phyloP scores from a whole-genome alignment of 495 filamentous ascomycete species.

The Penicillium fimorum region DNA sequence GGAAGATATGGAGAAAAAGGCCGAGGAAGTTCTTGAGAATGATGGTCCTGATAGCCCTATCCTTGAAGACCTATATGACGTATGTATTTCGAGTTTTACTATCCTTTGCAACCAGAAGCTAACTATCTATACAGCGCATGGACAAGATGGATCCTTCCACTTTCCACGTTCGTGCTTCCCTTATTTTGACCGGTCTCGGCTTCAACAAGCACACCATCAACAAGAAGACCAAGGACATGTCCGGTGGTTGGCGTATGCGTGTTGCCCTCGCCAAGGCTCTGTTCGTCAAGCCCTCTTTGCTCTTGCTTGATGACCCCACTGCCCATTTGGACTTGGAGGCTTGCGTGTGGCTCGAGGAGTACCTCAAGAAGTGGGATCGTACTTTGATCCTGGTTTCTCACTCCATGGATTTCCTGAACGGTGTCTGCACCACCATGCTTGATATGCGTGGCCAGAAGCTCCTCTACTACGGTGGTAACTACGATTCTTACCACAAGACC shows the following conservation, averaged over 20 bases:
- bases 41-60: conserved; percentile 88
- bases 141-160: conserved; percentile 99
- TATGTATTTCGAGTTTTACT: conserved; percentile 44
- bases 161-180: conserved; percentile 93
- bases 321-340: conserved; percentile 99
- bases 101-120: conserved; percentile 21
- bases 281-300: conserved; percentile 94
- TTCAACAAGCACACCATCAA: conserved; percentile 97
- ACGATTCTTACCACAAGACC: conserved; percentile 97
- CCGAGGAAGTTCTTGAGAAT: conserved; percentile 86
- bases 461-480: conserved; percentile 99
- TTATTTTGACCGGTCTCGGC: conserved; percentile 97
- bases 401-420: conserved; percentile 98
- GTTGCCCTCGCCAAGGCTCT: conserved; percentile 96
- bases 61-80: conserved; percentile 95
- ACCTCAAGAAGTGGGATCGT: conserved; percentile 98
- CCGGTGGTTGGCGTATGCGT: conserved; percentile 99
- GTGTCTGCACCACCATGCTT: conserved; percentile 98
- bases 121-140: conserved; percentile 67
- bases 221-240: conserved; percentile 99
- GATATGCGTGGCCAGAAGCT: conserved; percentile 92
- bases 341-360: conserved; percentile 99
- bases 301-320: conserved; percentile 96
- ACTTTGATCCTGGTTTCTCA: conserved; percentile 98
- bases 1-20: conserved; percentile 79